These are phyloP conservation scores for Puccinia triticina DNA, from an alignment of 1,284 basidiomycete species.

Conservation along the genomic window DNA sequence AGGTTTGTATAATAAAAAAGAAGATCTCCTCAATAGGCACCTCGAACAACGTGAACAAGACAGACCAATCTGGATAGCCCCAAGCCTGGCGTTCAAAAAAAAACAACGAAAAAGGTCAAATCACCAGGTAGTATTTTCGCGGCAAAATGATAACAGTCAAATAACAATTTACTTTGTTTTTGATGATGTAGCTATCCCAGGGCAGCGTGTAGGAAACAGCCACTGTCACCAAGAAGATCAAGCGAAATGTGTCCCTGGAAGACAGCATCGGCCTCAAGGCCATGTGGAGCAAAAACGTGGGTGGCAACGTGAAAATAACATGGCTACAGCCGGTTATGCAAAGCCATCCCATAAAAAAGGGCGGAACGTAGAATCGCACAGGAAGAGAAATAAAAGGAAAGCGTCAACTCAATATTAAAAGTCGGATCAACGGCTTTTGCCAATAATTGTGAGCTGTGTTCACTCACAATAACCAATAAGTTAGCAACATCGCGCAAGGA, in stretches of 20 bases:
- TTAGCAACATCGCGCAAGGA: background rate
- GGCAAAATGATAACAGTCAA: background rate
- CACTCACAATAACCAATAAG: slow-evolving; percentile 29
- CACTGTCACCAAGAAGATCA: slow-evolving; percentile 3
- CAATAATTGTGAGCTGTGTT: too few relatives aligned
- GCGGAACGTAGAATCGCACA: background rate
- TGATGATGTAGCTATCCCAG: slow-evolving; percentile 51
- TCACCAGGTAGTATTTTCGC: background rate
- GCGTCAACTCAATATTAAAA: background rate
- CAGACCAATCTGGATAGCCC: slow-evolving; percentile 44
- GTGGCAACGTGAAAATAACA: slow-evolving; percentile 42
- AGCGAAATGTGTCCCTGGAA: slow-evolving; percentile 32
- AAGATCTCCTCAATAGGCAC: slow-evolving; percentile 51
- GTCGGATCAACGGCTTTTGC: too few relatives aligned
- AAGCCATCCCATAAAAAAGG: background rate
- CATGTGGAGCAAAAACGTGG: slow-evolving; percentile 16
- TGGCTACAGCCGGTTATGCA: slow-evolving; percentile 1
- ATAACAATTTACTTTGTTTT: slow-evolving; percentile 32
- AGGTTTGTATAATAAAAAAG: slow-evolving; percentile 48
- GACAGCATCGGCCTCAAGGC: slow-evolving; percentile 30
- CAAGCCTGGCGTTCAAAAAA: slow-evolving; percentile 25
- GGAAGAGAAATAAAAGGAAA: background rate
- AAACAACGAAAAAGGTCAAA: background rate
- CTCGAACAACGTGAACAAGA: slow-evolving; percentile 23
- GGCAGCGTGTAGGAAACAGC: slow-evolving; percentile 41